Conservation (phyloP, 257 asterid species). For the Ajuga chamaepitys region DNA sequence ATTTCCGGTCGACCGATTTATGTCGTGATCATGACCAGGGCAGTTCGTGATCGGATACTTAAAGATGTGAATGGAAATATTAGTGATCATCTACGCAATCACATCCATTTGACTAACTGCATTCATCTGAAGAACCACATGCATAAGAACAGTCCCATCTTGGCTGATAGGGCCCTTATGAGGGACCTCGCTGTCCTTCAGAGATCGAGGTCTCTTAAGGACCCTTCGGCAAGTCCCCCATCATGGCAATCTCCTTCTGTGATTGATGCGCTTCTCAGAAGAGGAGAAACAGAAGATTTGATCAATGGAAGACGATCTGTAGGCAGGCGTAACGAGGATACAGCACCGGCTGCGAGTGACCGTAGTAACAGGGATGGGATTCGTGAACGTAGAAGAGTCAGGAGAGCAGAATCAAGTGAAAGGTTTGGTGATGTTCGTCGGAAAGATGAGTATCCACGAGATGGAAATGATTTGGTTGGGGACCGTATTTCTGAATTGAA, state of each 20-base stretch:
- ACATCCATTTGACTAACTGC: slow-evolving; percentile 93
- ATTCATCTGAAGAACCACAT: slow-evolving; percentile 96
- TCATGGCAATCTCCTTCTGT: slow-evolving; percentile 75
- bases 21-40: slow-evolving; percentile 82
- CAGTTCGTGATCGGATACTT: slow-evolving; percentile 75
- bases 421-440: slow-evolving; percentile 30
- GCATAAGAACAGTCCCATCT: slow-evolving; percentile 89
- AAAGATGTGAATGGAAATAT: slow-evolving; percentile 79
- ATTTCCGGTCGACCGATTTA: slow-evolving; percentile 25
- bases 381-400: slow-evolving; percentile 36
- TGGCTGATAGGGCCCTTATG: slow-evolving; percentile 69
- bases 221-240: slow-evolving; percentile 84
- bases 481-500: slow-evolving; percentile 33
- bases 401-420: slow-evolving; percentile 36
- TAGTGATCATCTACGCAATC: slow-evolving; percentile 82
- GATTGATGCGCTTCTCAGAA: slow-evolving; percentile 34
- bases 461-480: slow-evolving; percentile 19
- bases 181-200: slow-evolving; percentile 87
- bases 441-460: slow-evolving; percentile 21
- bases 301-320: slow-evolving; percentile 49
- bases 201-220: slow-evolving; percentile 84
- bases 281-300: slow-evolving; percentile 39
- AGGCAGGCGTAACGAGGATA: slow-evolving; percentile 31
- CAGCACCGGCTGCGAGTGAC: slow-evolving; percentile 23
- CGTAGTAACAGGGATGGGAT: slow-evolving; percentile 36